Conservation (phyloP, 139 green algal species). For the Ettlia oleoabundans region DNA sequence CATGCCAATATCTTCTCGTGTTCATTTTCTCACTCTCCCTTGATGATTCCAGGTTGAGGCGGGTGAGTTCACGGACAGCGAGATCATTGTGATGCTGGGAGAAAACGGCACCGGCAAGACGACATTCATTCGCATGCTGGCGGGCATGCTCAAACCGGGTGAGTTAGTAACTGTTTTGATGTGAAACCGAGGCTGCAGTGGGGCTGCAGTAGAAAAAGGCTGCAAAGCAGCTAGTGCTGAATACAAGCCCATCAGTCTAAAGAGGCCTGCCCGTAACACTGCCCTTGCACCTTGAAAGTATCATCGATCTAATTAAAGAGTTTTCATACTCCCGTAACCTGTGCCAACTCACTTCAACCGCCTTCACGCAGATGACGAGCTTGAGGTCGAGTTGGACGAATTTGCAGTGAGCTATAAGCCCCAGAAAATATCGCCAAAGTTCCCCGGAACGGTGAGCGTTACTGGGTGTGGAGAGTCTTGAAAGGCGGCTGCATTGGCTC, state of each 20-base stretch:
- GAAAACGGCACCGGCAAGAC: slow-evolving; percentile 99
- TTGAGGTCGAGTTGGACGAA: slow-evolving; percentile 74
- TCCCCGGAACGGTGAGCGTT: slow-evolving; percentile 78
- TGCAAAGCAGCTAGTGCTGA: too few species aligned
- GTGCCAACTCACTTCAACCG: too few species aligned
- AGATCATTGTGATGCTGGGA: slow-evolving; percentile 98
- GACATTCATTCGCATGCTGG: slow-evolving; percentile 99
- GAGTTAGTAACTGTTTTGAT: not conserved
- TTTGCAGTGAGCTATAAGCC: slow-evolving; percentile 98
- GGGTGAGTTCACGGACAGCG: slow-evolving; percentile 93
- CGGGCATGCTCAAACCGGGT: slow-evolving; percentile 80
- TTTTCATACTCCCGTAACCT: not conserved
- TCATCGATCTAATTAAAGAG: not conserved
- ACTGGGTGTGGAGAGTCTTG: not conserved
- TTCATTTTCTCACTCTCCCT: too few species aligned
- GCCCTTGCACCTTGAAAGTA: too few species aligned
- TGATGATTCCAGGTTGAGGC: slow-evolving; percentile 72
- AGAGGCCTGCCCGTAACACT: too few species aligned
- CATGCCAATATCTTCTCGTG: slow-evolving; percentile 16
- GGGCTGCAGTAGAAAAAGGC: too few species aligned
- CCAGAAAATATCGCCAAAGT: slow-evolving; percentile 99
- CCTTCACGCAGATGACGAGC: slow-evolving; percentile 37
- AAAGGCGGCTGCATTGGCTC: not conserved
- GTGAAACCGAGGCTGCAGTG: not conserved
- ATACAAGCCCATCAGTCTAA: too few species aligned